phyloP scores from a whole-genome alignment of 2,329 filamentous ascomycete genomes.

The Claviceps maximensis region DNA sequence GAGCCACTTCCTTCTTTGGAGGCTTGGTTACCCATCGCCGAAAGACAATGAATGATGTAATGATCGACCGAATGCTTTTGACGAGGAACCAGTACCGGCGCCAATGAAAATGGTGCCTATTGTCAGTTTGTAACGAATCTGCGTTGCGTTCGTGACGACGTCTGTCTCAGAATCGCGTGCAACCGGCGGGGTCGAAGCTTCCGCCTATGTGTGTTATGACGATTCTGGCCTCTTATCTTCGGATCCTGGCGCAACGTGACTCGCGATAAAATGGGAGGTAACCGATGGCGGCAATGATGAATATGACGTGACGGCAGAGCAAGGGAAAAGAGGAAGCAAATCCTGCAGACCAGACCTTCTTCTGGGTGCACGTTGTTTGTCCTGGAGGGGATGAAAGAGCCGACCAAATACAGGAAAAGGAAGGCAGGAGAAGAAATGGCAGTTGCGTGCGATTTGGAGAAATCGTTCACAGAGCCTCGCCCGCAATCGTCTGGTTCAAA shows the following conservation, averaged over 20 bases:
- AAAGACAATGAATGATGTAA: background rate
- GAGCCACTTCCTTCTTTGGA: conserved; percentile 45
- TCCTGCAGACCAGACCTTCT: background rate
- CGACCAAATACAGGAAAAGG: conserved; percentile 34
- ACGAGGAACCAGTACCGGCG: conserved; percentile 6
- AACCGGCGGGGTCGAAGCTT: conserved; percentile 11
- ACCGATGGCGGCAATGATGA: background rate
- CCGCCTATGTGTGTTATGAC: background rate
- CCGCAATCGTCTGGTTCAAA: conserved; percentile 6
- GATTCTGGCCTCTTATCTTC: background rate
- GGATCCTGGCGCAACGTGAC: background rate
- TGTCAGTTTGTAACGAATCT: background rate
- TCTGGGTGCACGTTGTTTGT: conserved; percentile 9
- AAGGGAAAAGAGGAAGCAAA: background rate
- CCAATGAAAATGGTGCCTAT: conserved; percentile 5
- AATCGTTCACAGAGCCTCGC: conserved; percentile 21
- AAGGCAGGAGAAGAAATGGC: conserved; percentile 31
- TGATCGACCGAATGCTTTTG: conserved; percentile 1
- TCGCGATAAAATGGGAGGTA: background rate
- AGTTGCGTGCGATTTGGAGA: conserved; percentile 35
- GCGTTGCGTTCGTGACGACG: conserved; percentile 4
- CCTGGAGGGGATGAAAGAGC: conserved; percentile 40
- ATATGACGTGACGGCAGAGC: background rate
- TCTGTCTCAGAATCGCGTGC: conserved; percentile 18
- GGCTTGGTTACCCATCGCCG: conserved; percentile 60